phyloP scores from a whole-genome alignment of 2,329 filamentous ascomycete species.

The Diplodia sapinea region DNA sequence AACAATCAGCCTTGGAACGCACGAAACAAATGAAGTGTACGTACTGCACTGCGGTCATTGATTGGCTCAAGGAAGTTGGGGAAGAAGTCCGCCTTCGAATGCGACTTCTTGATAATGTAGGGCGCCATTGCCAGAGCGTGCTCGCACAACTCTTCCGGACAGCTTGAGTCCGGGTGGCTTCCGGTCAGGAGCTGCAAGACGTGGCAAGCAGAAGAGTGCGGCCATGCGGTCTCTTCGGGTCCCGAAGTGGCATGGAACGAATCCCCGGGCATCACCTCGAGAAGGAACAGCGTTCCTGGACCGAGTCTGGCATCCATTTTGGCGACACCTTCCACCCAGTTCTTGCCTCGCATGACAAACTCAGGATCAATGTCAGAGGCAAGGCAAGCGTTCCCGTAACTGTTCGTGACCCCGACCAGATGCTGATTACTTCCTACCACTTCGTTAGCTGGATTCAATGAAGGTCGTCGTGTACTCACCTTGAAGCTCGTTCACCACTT shows the following conservation, averaged over 20 bases:
- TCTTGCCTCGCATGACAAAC: conserved; percentile 37
- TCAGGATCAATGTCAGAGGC: conserved; percentile 37
- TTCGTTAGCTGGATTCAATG: conserved; percentile 26
- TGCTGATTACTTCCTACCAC: conserved; percentile 36
- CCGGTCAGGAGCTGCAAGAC: conserved; percentile 39
- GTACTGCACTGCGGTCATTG: conserved; percentile 33
- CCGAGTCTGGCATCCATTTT: conserved; percentile 34
- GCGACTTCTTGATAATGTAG: conserved; percentile 33
- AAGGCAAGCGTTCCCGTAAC: conserved; percentile 38
- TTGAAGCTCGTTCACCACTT: conserved; percentile 37
- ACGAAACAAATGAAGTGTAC: background rate
- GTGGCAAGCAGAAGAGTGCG: conserved; percentile 36
- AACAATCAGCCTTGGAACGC: background rate
- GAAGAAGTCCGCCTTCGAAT: conserved; percentile 37
- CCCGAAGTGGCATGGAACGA: conserved; percentile 35
- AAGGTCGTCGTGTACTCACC: conserved; percentile 24
- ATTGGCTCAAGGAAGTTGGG: conserved; percentile 38
- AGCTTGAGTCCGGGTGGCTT: conserved; percentile 33
- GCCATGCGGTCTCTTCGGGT: conserved; percentile 37
- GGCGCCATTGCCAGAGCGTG: conserved; percentile 33
- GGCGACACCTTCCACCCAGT: conserved; percentile 39
- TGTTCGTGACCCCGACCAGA: conserved; percentile 32
- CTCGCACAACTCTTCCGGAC: conserved; percentile 34
- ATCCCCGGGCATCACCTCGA: conserved; percentile 40
- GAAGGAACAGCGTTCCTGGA: conserved; percentile 36